Evolutionary conservation across 2,329 filamentous ascomycete species (phyloP), one percentile per base, ranked within the genome.

Genomic region (Penicillium fuscoglaucum): DNA sequence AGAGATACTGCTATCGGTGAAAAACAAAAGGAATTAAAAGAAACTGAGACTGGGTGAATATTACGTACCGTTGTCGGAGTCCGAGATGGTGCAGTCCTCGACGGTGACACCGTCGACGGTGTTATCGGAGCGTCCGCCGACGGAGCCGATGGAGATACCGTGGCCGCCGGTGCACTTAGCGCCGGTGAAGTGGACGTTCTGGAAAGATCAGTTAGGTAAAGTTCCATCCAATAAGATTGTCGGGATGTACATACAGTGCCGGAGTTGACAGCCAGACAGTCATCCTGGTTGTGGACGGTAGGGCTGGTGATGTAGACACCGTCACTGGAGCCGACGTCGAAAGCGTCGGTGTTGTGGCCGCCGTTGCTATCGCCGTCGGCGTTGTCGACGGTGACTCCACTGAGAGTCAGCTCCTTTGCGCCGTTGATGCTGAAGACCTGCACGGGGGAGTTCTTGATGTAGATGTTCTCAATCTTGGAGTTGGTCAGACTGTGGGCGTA

Each of bases 241-340:
- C 29, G 12, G 12, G 4, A 13, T 19, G 5, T 13, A 6, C 67
- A 62, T 66, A 74, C 69, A 19, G 74, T 79, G 55, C 83, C 83
- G 1, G 81, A 83, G 74, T 85, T 86, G 64, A 86, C 74, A 33
- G 83, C 84, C 9, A 86, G 71, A 65, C 83, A 86, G 66, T 86
- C 84, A 60, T 86, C 83, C 71, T 86, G 83, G 74, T 85, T 85
- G 67, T 81, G 76, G 54, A 85, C 75, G 54, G 72, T 78, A 28
- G 82, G 81, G 41, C 79, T 84, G 52, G 74, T 79, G 39, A 85
- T 73, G 39, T 75, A 76, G 26, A 72, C 75, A 17, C 76, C 80
- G 75, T 82, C 59, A 5, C 37, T 40, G n/a, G 37, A 40, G 19
- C 68, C 61, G 44, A 72, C 65, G 39, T 72, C 70, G 47, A 72